phyloP scores from a whole-genome alignment of 495 filamentous ascomycete species.

The Sphaerosporella brunnea region DNA sequence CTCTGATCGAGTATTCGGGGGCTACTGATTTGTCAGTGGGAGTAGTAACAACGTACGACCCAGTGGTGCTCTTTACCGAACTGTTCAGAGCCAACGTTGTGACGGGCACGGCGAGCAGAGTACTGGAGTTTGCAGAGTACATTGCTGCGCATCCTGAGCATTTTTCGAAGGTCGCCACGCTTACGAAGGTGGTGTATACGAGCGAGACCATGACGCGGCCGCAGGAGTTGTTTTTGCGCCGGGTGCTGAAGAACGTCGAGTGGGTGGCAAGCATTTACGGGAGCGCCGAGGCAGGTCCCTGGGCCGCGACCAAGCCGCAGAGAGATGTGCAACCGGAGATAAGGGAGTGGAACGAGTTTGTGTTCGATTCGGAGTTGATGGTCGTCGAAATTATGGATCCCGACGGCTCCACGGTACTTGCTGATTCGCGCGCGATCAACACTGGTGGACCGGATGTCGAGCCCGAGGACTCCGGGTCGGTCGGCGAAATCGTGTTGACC shows the following conservation, averaged over 20 bases:
- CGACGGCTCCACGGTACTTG: conserved; percentile 12
- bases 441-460: no score
- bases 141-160: background rate
- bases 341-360: conserved; percentile 21
- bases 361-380: conserved; percentile 26
- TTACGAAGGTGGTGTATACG: background rate
- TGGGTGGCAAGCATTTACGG: background rate
- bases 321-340: background rate
- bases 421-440: conserved; percentile 3
- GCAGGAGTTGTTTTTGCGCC: background rate
- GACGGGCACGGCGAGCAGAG: background rate
- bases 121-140: background rate
- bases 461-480: conserved; percentile 10
- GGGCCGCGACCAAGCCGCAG: background rate
- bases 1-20: conserved; percentile 19
- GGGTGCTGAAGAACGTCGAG: background rate
- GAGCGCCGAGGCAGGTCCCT: background rate
- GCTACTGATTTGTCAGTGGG: conserved; percentile 6
- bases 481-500: conserved; percentile 27
- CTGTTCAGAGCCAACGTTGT: background rate
- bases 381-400: conserved; percentile 25
- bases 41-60: background rate
- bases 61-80: background rate
- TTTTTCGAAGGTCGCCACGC: background rate
- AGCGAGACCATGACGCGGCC: background rate